phyloP scores from a whole-genome alignment of 768 basidiomycete species.

The Rubroboletus pulcherrimus region DNA sequence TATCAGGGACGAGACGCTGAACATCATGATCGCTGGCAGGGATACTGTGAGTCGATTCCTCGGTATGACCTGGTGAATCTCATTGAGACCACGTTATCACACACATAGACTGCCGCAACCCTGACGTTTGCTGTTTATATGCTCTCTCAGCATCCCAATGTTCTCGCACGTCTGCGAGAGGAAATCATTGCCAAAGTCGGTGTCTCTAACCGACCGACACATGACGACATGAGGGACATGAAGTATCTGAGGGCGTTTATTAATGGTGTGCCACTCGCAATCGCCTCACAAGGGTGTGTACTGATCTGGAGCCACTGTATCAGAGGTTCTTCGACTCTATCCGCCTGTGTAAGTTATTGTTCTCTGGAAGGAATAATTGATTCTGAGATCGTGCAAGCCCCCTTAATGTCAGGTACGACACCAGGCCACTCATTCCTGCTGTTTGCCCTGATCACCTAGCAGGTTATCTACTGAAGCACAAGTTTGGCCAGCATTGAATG shows the following conservation, averaged over 20 bases:
- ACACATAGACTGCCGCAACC: slow-evolving; percentile 29
- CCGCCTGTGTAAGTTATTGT: slow-evolving; percentile 25
- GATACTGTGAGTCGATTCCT: slow-evolving; percentile 41
- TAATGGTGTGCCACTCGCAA: slow-evolving; percentile 41
- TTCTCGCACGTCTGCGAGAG: slow-evolving; percentile 46
- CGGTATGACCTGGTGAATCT: not conserved
- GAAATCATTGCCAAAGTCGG: slow-evolving; percentile 57
- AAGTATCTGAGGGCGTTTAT: slow-evolving; percentile 63
- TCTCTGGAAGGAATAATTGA: not conserved
- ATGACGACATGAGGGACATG: slow-evolving; percentile 58
- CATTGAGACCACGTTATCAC: not conserved
- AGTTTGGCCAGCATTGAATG: slow-evolving; percentile 19
- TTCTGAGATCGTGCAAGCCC: slow-evolving; percentile 18
- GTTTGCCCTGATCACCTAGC: not conserved
- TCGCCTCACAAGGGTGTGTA: not conserved
- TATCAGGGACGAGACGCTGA: slow-evolving; percentile 26
- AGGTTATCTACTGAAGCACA: slow-evolving; percentile 18
- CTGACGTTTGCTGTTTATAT: slow-evolving; percentile 38
- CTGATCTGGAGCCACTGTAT: not conserved
- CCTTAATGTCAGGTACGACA: slow-evolving; percentile 18
- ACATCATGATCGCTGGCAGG: slow-evolving; percentile 29
- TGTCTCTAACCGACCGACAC: slow-evolving; percentile 43
- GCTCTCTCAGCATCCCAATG: slow-evolving; percentile 49
- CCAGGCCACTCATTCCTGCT: no score
- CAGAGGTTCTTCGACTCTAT: slow-evolving; percentile 33